Evolutionary conservation across 2,329 filamentous ascomycete species (phyloP).

Genomic region (Dactylellina leptospora): DNA sequence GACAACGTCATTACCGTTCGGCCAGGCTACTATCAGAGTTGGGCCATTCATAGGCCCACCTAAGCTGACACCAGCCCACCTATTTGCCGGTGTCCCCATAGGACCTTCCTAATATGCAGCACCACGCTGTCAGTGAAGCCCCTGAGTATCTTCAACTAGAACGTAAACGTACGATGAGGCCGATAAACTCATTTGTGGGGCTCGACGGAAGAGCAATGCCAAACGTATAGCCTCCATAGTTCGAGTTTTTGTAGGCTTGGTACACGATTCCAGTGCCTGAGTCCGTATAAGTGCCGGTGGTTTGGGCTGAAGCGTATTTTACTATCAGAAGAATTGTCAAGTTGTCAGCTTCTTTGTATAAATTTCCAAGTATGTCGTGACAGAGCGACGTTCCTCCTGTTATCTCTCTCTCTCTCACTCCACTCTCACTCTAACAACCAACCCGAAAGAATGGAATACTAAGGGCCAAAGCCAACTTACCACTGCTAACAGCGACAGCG

Average conservation of each 20-base stretch:
- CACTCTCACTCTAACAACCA: too few species aligned
- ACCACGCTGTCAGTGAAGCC: conserved; percentile 19
- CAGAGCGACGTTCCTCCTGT: too few species aligned
- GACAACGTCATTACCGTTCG: conserved; percentile 63
- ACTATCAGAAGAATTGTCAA: conserved; percentile 6
- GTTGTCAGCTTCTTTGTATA: neutral
- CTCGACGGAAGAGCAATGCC: conserved; percentile 66
- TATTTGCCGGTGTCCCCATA: conserved; percentile 61
- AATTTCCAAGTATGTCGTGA: too few species aligned
- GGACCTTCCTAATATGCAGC: conserved; percentile 48
- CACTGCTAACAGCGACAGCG: conserved; percentile 18
- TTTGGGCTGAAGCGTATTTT: conserved; percentile 56
- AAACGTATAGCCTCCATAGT: conserved; percentile 62
- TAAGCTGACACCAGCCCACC: conserved; percentile 65
- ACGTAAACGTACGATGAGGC: conserved; percentile 63
- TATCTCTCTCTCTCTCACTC: too few species aligned
- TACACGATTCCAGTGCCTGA: conserved; percentile 64
- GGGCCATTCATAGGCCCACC: conserved; percentile 64
- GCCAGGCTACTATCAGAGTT: conserved; percentile 65
- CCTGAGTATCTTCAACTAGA: neutral
- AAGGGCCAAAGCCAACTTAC: conserved; percentile 16
- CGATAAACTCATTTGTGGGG: conserved; percentile 66
- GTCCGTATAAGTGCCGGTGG: conserved; percentile 60
- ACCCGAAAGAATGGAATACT: neutral
- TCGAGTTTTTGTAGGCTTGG: conserved; percentile 59